Evolutionary conservation across 2,329 filamentous ascomycete genomes (phyloP), one percentile per base, ranked within the genome.

Genomic region (Penicillium sclerotiorum): DNA sequence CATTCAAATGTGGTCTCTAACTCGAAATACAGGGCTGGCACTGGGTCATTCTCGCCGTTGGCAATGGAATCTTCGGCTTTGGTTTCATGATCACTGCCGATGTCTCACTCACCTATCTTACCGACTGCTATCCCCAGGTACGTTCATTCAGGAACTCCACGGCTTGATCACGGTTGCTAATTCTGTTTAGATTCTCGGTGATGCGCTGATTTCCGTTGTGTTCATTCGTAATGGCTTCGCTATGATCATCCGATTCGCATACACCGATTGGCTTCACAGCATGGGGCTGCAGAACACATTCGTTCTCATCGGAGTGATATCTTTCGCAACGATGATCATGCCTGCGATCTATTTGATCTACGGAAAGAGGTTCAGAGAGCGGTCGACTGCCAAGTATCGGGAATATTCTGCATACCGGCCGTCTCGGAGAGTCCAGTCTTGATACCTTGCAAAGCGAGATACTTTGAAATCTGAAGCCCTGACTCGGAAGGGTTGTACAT

Each of bases 51-150:
- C 48, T 55, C 23, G 52, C 52, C 2, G 39, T 47, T 21, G 41
- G 45, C 5, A 43, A 49, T 21, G 49, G 23, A 13, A 44, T 52
- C 15, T 52, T 52, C n/a, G 48, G 52, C 8, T 55, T 55, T 27
- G 48, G 52, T n/a, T 55, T 52, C 17, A 49, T 52, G 20, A 18
- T 52, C 18, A 52, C 52, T 27, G 42, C 37, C 12, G 48, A 55
- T 25, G 32, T 52, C 30, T 40, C 47, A 39, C 20, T 55, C n/a
- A 41, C 52, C 27, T 55, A 55, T n/a, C 35, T 52, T 1, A 55
- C 45, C 7, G 45, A 55, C 28, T 44, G 41, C 21, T 55, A 49
- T 47, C 52, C 52, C 12, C 37, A 33, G 28, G 45, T 47, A 47
- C 33, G 45, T 21, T 41, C n/a, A 9, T 27, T 35, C 33, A n/a